Base-by-base conservation (phyloP, 345 rosid genomes). In the Hibiscus trionum region DNA sequence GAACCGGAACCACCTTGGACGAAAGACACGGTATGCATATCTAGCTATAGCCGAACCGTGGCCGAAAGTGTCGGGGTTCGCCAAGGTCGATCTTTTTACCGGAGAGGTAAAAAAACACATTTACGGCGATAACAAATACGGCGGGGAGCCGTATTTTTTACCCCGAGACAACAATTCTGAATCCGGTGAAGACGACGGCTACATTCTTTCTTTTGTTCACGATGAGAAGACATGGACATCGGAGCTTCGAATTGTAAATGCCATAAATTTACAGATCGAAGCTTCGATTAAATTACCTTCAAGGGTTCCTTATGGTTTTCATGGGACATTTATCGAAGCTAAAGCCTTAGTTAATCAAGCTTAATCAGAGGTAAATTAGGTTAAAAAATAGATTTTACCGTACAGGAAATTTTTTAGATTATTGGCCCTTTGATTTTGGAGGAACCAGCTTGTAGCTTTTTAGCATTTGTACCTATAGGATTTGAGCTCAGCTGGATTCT, bases 231-330 rank as follows among this genome's bases (percentile, higher is more conserved):
- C 73, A 0, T 80, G 96, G 90, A 79, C 82, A 76, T 94, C 98
- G 24, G 97, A 94, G 85, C 86, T 94, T 1, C 93, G 86, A 46
- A 88, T 94, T 5, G 88, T 91, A 35, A 88, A 91, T 75, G 93
- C 97, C 33, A 71, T 75, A 72, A 86, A 77, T 37, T 79, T 94
- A 63, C 69, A 86, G 73, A 59, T 88, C 0, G 96, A 94, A 78
- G 97, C 97, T 29, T 75, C 92, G 0, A 73, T 94, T 46, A 77
- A 86, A 80, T 80, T 94, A 70, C 97, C 96, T 11, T 94, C 97
- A 3, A 84, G 98, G 63, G 96, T 94, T 7, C 98, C 98, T 0
- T 94, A 94, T 65, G 98, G 98, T 4, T 91, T 94, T 69, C 98
- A 94, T 71, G 98, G 98, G 37, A 91, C 97, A n/a, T 94, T 91